Evolutionary conservation across 2,329 filamentous ascomycete species (phyloP).

Genomic region (Ceratocystiopsis sp.): DNA sequence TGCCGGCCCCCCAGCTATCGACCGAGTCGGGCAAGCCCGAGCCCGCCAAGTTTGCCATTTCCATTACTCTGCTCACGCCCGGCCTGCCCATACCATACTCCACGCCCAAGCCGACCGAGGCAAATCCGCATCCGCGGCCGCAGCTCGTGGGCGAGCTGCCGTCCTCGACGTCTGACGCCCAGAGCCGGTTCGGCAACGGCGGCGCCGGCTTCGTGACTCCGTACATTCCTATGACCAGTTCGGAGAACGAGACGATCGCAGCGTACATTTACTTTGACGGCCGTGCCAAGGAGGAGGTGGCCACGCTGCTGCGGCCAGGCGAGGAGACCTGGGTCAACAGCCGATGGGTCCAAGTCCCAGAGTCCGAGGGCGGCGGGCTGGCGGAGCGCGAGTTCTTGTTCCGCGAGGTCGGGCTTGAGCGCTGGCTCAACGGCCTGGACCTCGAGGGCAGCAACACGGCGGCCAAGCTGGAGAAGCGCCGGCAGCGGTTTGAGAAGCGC

Average conservation of each 20-base stretch:
- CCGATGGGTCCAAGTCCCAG: slow-evolving; percentile 87
- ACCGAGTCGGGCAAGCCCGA: slow-evolving; percentile 60
- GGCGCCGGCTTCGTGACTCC: slow-evolving; percentile 46
- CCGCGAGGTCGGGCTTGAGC: slow-evolving; percentile 85
- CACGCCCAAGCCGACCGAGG: slow-evolving; percentile 59
- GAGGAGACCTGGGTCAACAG: slow-evolving; percentile 99
- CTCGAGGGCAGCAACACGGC: slow-evolving; percentile 85
- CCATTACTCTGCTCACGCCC: slow-evolving; percentile 84
- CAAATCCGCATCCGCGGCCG: slow-evolving; percentile 64
- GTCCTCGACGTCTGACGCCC: slow-evolving; percentile 27
- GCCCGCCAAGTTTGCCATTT: slow-evolving; percentile 93
- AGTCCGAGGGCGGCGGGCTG: slow-evolving; percentile 79
- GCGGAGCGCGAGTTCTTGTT: slow-evolving; percentile 96
- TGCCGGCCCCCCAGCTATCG: slow-evolving; percentile 70
- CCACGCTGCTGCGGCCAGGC: slow-evolving; percentile 75
- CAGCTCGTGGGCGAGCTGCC: slow-evolving; percentile 24
- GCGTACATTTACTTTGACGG: slow-evolving; percentile 98
- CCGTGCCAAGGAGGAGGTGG: slow-evolving; percentile 86
- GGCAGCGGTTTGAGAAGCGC: slow-evolving; percentile 58
- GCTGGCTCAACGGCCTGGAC: slow-evolving; percentile 92
- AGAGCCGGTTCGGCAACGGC: slow-evolving; percentile 21
- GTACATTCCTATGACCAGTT: slow-evolving; percentile 84
- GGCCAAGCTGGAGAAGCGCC: slow-evolving; percentile 75
- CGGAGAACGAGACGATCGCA: slow-evolving; percentile 90
- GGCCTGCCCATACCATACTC: slow-evolving; percentile 85